These are phyloP conservation scores for Prunus fruticosa DNA, from an alignment of 306 rosid genomes.

Conservation along the genomic window DNA sequence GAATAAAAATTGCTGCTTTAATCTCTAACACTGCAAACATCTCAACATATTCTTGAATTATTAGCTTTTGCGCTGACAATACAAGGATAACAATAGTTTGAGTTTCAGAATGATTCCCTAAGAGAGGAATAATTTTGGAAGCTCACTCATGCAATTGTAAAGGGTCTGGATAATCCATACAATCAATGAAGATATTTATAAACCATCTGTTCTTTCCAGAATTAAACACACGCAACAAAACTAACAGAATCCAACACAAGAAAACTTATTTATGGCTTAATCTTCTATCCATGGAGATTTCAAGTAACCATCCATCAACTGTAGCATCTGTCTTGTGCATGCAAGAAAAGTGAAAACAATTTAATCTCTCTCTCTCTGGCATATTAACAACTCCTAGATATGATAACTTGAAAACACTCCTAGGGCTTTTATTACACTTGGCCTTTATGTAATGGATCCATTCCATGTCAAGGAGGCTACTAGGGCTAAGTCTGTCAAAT, in stretches of 20 bases:
- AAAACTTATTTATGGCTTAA: not conserved
- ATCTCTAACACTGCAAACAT: not conserved
- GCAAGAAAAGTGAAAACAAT: no score
- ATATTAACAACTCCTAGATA: not conserved
- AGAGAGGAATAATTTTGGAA: not conserved
- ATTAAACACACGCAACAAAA: not conserved
- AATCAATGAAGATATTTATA: not conserved
- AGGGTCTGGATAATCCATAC: not conserved
- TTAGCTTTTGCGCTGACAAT: not conserved
- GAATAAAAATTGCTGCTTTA: not conserved
- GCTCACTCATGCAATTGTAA: no score
- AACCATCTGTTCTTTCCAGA: not conserved
- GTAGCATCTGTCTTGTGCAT: no score
- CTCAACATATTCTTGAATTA: not conserved
- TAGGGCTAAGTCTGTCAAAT: no score
- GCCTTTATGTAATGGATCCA: no score
- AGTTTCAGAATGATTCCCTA: not conserved
- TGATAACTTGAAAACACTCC: not conserved
- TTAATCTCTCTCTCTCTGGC: not conserved
- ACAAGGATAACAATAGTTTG: not conserved
- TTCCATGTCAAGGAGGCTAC: no score
- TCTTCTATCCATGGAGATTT: not conserved
- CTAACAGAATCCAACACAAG: slow-evolving; percentile 4
- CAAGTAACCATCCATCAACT: no score
- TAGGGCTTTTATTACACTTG: not conserved